phyloP scores from a whole-genome alignment of 306 rosid species.

The Nissolia schottii region DNA sequence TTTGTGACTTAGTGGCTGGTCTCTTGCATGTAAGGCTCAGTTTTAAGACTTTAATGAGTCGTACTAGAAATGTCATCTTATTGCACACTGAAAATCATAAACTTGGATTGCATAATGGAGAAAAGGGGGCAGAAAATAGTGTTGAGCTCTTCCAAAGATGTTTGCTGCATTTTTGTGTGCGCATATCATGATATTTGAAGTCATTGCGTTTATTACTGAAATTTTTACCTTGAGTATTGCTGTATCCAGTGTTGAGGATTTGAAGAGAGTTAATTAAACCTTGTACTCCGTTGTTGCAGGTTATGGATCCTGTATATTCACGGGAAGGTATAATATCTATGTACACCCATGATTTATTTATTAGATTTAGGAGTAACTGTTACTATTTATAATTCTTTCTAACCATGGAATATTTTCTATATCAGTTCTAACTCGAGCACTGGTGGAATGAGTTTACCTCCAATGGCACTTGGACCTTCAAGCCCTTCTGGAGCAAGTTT shows the following conservation, averaged over 20 bases:
- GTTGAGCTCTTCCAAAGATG: background rate
- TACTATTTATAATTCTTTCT: conserved; percentile 2
- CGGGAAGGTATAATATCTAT: conserved; percentile 67
- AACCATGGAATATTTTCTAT: conserved; percentile 25
- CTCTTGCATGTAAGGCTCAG: background rate
- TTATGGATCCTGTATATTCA: conserved; percentile 67
- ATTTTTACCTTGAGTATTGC: background rate
- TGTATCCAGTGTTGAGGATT: background rate
- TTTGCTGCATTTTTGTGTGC: background rate
- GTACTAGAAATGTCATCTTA: background rate
- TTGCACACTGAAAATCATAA: background rate
- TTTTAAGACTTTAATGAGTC: background rate
- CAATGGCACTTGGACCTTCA: conserved; percentile 55
- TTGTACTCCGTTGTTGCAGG: conserved; percentile 52
- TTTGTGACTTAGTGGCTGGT: background rate
- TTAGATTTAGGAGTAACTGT: background rate
- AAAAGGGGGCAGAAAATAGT: background rate
- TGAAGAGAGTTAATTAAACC: background rate
- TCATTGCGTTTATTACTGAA: background rate
- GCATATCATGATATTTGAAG: background rate
- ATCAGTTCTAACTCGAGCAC: conserved; percentile 65
- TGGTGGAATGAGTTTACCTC: conserved; percentile 38
- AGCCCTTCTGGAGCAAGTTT: conserved; percentile 42
- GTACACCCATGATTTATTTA: background rate
- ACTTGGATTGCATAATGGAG: background rate